A percentile compares a stretch with the other conserved stretches of the same genome.
These are phyloP conservation scores for Crotalaria pallida DNA, from an alignment of 306 rosid species.

Conservation along the genomic window DNA sequence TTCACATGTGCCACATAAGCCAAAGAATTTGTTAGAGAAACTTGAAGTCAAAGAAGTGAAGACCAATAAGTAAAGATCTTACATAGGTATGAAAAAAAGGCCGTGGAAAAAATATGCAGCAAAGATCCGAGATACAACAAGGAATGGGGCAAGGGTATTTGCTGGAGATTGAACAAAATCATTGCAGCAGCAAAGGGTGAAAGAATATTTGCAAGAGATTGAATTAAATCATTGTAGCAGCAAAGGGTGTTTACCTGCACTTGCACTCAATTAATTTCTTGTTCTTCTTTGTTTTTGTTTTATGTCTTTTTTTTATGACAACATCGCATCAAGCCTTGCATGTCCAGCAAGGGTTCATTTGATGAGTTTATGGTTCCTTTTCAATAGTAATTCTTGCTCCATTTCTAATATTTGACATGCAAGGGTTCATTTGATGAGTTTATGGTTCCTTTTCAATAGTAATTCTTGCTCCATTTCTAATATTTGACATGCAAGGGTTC, in stretches of 20 bases:
- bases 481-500: no score
- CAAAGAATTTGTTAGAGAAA: neutral
- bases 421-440: no score
- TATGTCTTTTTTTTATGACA: no score
- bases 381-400: no score
- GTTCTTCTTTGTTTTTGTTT: no score
- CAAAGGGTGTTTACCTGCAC: conserved; percentile 43
- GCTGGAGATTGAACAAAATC: conserved; percentile 85
- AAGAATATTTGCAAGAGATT: conserved; percentile 15
- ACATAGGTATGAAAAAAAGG: conserved; percentile 51
- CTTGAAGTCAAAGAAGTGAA: neutral
- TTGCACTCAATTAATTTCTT: conserved; percentile 19
- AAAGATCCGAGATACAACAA: conserved; percentile 61
- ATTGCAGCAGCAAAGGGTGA: conserved; percentile 36
- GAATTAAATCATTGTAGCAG: neutral
- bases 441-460: no score
- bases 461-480: no score
- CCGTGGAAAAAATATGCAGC: conserved; percentile 80
- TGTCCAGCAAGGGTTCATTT: no score
- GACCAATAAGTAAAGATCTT: neutral
- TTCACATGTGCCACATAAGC: neutral
- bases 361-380: no score
- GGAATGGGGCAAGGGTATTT: conserved; percentile 63
- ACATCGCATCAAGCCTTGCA: no score
- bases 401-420: no score